Evolutionary conservation across 169 alveolate genomes (phyloP).

Genomic region (Cryptosporidium canis): DNA sequence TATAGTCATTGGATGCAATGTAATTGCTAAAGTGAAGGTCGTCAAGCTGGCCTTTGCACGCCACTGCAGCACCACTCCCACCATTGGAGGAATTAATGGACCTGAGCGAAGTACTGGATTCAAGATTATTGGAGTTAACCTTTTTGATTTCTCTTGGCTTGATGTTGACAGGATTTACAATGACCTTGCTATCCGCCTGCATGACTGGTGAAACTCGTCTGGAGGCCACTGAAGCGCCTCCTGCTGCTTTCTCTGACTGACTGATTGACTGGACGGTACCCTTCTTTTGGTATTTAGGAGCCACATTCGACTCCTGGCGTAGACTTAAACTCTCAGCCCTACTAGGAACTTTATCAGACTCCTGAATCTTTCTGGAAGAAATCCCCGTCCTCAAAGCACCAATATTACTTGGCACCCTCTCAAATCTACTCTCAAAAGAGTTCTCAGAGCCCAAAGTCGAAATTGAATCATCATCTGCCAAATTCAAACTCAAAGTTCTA

Average conservation of each 20-base stretch:
- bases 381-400: not conserved
- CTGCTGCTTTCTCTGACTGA: not conserved
- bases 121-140: not conserved
- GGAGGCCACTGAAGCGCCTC: not conserved
- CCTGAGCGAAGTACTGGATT: not conserved
- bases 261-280: not conserved
- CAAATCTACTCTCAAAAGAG: not conserved
- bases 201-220: not conserved
- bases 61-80: not conserved
- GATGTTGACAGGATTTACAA: not conserved
- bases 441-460: not conserved
- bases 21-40: not conserved
- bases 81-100: not conserved
- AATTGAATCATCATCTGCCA: not conserved
- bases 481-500: slow-evolving; percentile 34
- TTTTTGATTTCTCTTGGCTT: not conserved
- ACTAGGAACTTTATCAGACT: not conserved
- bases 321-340: not conserved
- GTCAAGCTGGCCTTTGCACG: not conserved
- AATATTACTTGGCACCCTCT: not conserved
- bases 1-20: not conserved
- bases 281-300: not conserved
- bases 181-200: not conserved
- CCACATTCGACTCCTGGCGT: not conserved
- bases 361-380: not conserved